Evolutionary conservation across 164 flowering plant species (phyloP), one percentile per base, ranked within the genome.

Genomic region (Akebia trifoliata): DNA sequence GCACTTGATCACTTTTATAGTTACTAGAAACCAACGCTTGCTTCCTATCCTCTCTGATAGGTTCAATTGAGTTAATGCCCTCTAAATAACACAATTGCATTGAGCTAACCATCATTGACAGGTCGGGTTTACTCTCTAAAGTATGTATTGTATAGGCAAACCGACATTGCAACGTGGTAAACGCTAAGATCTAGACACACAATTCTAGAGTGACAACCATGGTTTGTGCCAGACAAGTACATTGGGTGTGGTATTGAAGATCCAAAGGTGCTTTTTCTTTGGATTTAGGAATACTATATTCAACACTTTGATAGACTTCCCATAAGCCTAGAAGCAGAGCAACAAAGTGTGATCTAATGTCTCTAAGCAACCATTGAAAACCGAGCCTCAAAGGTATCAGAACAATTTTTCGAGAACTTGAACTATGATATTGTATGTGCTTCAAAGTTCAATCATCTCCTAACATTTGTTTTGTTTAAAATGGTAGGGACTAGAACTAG

Each of bases 401-500:
- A 29, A n/a, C n/a, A n/a, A n/a, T n/a, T n/a, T n/a, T n/a, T n/a
- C n/a, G n/a, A n/a, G n/a, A n/a, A n/a, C n/a, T n/a, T n/a, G n/a
- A n/a, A n/a, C n/a, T n/a, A n/a, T n/a, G n/a, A n/a, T n/a, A n/a
- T n/a, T n/a, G n/a, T n/a, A n/a, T n/a, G n/a, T n/a, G n/a, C n/a
- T n/a, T n/a, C n/a, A n/a, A n/a, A n/a, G n/a, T n/a, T n/a, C n/a
- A n/a, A n/a, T n/a, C n/a, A n/a, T n/a, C n/a, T n/a, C n/a, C n/a
- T n/a, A 42, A 29, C n/a, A 14, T 2, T 30, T 7, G 21, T 12
- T 1, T 56, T 57, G 22, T 34, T 48, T 66, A 38, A 18, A 1
- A n/a, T 18, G 74, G 67, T 71, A 92, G 95, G 96, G 89, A 10
- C 52, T 92, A 36, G 85, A 84, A 71, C 75, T 89, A 45, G 91